phyloP scores from a whole-genome alignment of 495 filamentous ascomycete species.

The Tricharina praecox region DNA sequence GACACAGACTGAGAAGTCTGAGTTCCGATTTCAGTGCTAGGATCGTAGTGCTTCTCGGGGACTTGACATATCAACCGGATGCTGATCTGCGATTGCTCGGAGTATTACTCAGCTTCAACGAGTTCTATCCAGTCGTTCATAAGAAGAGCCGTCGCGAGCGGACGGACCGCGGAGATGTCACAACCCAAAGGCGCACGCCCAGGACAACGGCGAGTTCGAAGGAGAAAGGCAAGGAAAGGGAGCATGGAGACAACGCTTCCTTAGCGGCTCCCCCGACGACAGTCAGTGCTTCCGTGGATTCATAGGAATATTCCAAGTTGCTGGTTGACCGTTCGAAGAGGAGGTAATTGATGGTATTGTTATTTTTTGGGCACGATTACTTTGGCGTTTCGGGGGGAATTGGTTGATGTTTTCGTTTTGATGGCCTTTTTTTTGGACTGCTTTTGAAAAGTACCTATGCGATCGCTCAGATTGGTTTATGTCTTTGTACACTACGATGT shows the following conservation, averaged over 20 bases:
- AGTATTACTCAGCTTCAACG: slow-evolving; percentile 98
- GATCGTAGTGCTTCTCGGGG: slow-evolving; percentile 68
- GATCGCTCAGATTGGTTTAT: too few relatives aligned
- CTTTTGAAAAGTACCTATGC: too few relatives aligned
- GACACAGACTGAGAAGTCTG: slow-evolving; percentile 50
- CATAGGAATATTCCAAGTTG: too few relatives aligned
- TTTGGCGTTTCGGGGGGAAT: too few relatives aligned
- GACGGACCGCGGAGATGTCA: neutral
- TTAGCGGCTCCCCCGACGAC: neutral
- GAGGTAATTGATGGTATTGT: too few relatives aligned
- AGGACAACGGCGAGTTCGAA: neutral
- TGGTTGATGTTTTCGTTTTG: too few relatives aligned
- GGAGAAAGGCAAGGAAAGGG: slow-evolving; percentile 2
- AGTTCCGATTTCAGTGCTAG: slow-evolving; percentile 55
- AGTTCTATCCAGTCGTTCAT: slow-evolving; percentile 34
- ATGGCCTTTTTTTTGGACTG: too few relatives aligned
- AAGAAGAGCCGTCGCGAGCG: slow-evolving; percentile 9
- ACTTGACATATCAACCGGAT: slow-evolving; percentile 83
- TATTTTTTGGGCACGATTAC: too few relatives aligned
- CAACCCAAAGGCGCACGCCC: neutral
- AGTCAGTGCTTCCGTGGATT: neutral
- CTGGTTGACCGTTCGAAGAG: too few relatives aligned
- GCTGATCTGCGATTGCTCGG: slow-evolving; percentile 90
- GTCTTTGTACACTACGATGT: too few relatives aligned
- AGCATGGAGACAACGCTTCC: neutral